These are phyloP conservation scores for Sarocladium oryzae DNA, from an alignment of 2,329 filamentous ascomycete genomes.

Conservation along the genomic window DNA sequence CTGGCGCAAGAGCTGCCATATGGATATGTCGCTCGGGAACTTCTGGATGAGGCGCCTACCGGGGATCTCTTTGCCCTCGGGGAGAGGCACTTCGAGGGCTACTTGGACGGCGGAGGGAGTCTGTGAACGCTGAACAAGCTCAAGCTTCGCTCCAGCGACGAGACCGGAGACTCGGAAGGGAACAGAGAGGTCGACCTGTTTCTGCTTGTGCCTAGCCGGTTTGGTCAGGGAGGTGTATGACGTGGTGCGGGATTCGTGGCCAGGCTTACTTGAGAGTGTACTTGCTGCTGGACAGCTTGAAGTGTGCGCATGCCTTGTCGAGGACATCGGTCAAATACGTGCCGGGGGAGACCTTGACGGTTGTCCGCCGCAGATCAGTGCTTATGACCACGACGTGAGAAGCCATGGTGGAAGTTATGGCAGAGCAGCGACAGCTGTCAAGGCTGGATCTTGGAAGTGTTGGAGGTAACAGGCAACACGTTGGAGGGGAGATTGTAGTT, in stretches of 20 bases:
- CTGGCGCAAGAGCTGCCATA: constrained; percentile 86
- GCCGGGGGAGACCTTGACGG: constrained; percentile 74
- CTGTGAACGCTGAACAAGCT: constrained; percentile 80
- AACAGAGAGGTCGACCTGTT: constrained; percentile 76
- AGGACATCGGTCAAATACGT: constrained; percentile 82
- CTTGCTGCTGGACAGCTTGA: constrained; percentile 64
- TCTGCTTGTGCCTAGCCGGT: constrained; percentile 61
- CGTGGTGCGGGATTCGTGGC: background rate
- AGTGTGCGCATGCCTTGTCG: constrained; percentile 79
- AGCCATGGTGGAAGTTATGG: constrained; percentile 52
- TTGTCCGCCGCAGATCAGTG: constrained; percentile 67
- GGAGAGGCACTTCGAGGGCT: constrained; percentile 75
- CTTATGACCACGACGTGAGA: constrained; percentile 86
- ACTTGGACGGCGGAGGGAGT: constrained; percentile 82
- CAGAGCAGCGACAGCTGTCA: background rate
- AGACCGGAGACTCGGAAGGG: constrained; percentile 80
- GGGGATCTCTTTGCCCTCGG: constrained; percentile 56
- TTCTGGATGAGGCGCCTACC: constrained; percentile 72
- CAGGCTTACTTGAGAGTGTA: constrained; percentile 69
- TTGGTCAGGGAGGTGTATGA: constrained; percentile 8
- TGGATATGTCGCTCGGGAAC: constrained; percentile 76
- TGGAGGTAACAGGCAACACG: background rate
- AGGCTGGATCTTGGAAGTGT: background rate
- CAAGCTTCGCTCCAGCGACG: constrained; percentile 78
- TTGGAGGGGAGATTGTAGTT: constrained; percentile 10